Evolutionary conservation across 1,284 basidiomycete genomes (phyloP), one percentile per base, ranked within the genome.

Genomic region (Leccinum ponderosum): DNA sequence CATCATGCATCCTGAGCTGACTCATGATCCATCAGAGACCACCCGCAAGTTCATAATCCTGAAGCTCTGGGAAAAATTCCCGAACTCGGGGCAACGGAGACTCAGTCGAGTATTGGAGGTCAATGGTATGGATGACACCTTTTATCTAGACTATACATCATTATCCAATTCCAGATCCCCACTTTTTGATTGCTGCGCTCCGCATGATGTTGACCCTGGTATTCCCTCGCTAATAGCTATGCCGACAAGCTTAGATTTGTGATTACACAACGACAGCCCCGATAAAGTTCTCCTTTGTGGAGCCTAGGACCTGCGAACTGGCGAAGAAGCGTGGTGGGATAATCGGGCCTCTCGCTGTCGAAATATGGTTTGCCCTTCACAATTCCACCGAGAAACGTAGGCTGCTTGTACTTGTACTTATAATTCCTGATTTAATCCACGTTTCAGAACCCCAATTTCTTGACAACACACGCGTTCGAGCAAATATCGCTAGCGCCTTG

Each of bases 101-200:
- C 62, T 74, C 44, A 62, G 60, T 8, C 55, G 8, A 22, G 63
- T 70, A 50, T 55, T 70, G 37, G 12, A 57, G 17, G 51, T 53
- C 15, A 12, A 51, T 15, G 50, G 50, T 51, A 27, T 15, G 50
- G 22, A 51, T 27, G 50, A n/a, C n/a, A n/a, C 27, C 7, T 22
- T 51, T 27, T 9, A n/a, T 20, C 50, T 25, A 17, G 4, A 47
- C 7, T 48, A 48, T 4, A 17, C 9, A 50, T 29, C 8, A 12
- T 29, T 9, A 17, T 31, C 11, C 15, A 31, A 51, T 27, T 31
- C 6, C 17, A 53, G 51, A 53, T 31, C 51, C 51, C 3, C 51
- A 29, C 6, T 27, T 29, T 33, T 53, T 53, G n/a, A 31, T 53
- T 53, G 51, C 51, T 31, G 51, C 29, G 27, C 51, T 53, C 25